phyloP scores from a whole-genome alignment of 495 filamentous ascomycete species.

The Penicillium crystallinum region DNA sequence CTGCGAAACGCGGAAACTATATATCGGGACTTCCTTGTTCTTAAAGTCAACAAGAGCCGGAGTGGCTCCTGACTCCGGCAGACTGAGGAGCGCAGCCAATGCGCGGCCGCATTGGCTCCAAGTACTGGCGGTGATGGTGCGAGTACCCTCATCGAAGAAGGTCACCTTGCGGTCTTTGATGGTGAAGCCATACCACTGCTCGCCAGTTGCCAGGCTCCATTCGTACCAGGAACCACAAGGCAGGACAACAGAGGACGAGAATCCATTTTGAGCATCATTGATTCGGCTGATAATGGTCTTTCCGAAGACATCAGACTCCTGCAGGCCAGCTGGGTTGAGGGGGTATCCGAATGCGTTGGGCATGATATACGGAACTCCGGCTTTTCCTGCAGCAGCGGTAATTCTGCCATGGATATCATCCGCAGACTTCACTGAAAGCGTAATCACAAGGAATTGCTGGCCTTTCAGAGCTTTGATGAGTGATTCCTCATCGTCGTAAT shows the following conservation, averaged over 20 bases:
- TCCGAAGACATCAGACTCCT: too few relatives aligned
- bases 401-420: slow-evolving; percentile 42
- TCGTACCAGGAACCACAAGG: slow-evolving; percentile 52
- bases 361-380: slow-evolving; percentile 56
- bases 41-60: too few relatives aligned
- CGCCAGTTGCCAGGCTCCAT: slow-evolving; percentile 33
- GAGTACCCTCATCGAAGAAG: slow-evolving; percentile 47
- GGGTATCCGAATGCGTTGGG: slow-evolving; percentile 55
- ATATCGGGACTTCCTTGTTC: too few relatives aligned
- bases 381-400: slow-evolving; percentile 54
- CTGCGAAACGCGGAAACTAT: too few relatives aligned
- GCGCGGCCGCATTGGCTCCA: slow-evolving; percentile 11
- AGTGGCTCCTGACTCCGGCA: too few relatives aligned
- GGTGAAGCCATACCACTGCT: slow-evolving; percentile 43
- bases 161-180: slow-evolving; percentile 34
- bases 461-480: too few relatives aligned
- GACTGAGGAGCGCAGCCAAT: too few relatives aligned
- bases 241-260: slow-evolving; percentile 46
- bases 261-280: too few relatives aligned
- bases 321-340: slow-evolving; percentile 16
- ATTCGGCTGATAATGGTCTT: too few relatives aligned
- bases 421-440: too few relatives aligned
- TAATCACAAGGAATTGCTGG: too few relatives aligned
- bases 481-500: slow-evolving; percentile 7
- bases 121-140: slow-evolving; percentile 35